Percentiles rank a stretch among this genome's conserved stretches.
These are phyloP conservation scores for Boletus reticulatus DNA, from an alignment of 768 basidiomycete species.

Conservation along the genomic window DNA sequence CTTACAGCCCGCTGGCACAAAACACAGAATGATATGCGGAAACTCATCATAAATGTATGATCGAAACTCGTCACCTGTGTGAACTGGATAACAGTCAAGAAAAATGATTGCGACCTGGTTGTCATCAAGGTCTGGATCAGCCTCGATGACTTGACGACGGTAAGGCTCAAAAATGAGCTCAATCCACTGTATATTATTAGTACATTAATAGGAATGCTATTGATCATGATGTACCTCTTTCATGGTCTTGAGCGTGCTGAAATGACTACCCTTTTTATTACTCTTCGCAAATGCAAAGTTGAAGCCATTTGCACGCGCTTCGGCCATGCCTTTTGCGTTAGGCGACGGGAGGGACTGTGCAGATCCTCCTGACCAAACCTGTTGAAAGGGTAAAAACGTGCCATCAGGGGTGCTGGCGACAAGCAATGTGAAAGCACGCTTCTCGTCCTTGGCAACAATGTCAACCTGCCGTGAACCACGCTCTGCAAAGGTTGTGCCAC, in stretches of 20 bases:
- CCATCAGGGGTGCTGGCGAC: constrained; percentile 26
- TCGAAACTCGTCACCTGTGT: constrained; percentile 22
- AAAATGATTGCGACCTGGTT: constrained; percentile 22
- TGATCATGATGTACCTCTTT: constrained; percentile 5
- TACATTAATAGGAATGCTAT: background rate
- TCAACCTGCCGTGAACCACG: background rate
- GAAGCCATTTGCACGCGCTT: constrained; percentile 14
- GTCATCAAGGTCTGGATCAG: constrained; percentile 2
- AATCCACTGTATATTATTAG: constrained; percentile 9
- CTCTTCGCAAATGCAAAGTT: constrained; percentile 23
- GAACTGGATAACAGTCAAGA: constrained; percentile 30
- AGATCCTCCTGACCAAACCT: constrained; percentile 25
- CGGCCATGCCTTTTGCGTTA: constrained; percentile 5
- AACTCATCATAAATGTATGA: constrained; percentile 4
- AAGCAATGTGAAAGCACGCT: constrained; percentile 27
- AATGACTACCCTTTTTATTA: constrained; percentile 14
- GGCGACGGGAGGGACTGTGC: constrained; percentile 13
- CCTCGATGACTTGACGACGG: constrained; percentile 3
- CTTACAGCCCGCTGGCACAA: background rate
- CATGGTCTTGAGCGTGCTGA: constrained; percentile 30
- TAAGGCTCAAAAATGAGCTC: constrained; percentile 15
- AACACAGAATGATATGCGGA: background rate
- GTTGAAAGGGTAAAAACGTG: constrained; percentile 32
- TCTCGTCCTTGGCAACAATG: background rate
- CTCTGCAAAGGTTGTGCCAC: background rate